These are phyloP conservation scores for Monosporascus sp. DNA, from an alignment of 2,329 filamentous ascomycete species.

Conservation along the genomic window DNA sequence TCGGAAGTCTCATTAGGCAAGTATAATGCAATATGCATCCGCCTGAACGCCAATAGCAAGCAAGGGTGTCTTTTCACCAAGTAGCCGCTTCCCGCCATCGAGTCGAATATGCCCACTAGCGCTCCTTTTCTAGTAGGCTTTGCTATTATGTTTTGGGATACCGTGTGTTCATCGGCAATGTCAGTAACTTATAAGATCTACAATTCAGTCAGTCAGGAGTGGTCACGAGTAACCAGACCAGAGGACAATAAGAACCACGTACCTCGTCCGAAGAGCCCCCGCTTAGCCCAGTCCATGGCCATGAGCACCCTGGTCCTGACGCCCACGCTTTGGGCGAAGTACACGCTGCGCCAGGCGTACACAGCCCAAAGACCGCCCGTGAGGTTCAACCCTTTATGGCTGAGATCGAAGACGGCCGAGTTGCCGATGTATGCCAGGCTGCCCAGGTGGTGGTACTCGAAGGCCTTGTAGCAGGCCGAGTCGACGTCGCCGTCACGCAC, in stretches of 20 bases:
- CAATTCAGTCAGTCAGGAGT: too few species aligned
- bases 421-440: constrained; percentile 94
- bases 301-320: constrained; percentile 81
- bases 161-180: too few species aligned
- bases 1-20: too few species aligned
- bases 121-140: too few species aligned
- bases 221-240: too few species aligned
- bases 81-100: too few species aligned
- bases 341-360: constrained; percentile 92
- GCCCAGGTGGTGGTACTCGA: constrained; percentile 89
- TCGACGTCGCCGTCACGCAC: constrained; percentile 87
- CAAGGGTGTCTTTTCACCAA: too few species aligned
- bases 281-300: constrained; percentile 99
- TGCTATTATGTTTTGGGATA: too few species aligned
- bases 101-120: too few species aligned
- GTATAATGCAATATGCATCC: too few species aligned
- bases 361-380: constrained; percentile 86
- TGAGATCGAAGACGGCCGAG: constrained; percentile 88
- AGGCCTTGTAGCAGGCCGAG: constrained; percentile 86
- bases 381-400: constrained; percentile 63
- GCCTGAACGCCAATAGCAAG: too few species aligned
- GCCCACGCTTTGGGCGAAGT: constrained; percentile 97
- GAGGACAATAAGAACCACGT: constrained; percentile 6
- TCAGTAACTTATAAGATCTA: too few species aligned
- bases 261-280: constrained; percentile 94